phyloP scores from a whole-genome alignment of 73 alveolate genomes.

The Paramecium sexaurelia region DNA sequence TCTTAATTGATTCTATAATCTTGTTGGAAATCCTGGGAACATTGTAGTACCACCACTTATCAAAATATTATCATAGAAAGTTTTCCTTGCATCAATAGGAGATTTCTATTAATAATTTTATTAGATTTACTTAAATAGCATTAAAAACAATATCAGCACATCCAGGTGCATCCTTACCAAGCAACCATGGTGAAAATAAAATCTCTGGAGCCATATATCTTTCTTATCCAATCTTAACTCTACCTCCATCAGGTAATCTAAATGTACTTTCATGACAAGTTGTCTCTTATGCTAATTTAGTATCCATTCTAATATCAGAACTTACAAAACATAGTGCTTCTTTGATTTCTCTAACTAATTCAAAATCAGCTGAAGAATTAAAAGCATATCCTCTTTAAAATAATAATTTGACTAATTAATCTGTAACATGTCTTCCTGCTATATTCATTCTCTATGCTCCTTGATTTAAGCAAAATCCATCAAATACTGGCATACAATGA shows the following conservation, averaged over 20 bases:
- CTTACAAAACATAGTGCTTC: slow-evolving; percentile 93
- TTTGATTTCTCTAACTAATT: slow-evolving; percentile 94
- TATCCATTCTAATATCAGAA: slow-evolving; percentile 87
- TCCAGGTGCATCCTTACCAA: slow-evolving; percentile 89
- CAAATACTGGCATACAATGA: slow-evolving; percentile 94
- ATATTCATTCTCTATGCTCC: slow-evolving; percentile 88
- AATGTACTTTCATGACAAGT: slow-evolving; percentile 87
- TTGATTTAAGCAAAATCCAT: slow-evolving; percentile 76
- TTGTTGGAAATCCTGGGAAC: slow-evolving; percentile 97
- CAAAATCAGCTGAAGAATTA: slow-evolving; percentile 96
- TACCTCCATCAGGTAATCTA: slow-evolving; percentile 92
- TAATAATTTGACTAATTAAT: slow-evolving; percentile 89
- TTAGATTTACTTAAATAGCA: slow-evolving; percentile 68
- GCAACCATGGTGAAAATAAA: slow-evolving; percentile 86
- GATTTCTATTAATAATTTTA: slow-evolving; percentile 66
- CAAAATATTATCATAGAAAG: slow-evolving; percentile 70
- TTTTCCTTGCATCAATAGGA: slow-evolving; percentile 82
- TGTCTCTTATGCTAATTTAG: slow-evolving; percentile 91
- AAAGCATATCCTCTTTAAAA: slow-evolving; percentile 94
- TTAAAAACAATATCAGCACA: slow-evolving; percentile 87
- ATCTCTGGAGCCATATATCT: slow-evolving; percentile 96
- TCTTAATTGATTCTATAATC: slow-evolving; percentile 86
- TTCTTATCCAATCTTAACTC: slow-evolving; percentile 88
- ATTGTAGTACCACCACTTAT: slow-evolving; percentile 97
- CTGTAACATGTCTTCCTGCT: slow-evolving; percentile 98